Conservation (phyloP, 2,329 filamentous ascomycete species). For the Neospermospora avenae region DNA sequence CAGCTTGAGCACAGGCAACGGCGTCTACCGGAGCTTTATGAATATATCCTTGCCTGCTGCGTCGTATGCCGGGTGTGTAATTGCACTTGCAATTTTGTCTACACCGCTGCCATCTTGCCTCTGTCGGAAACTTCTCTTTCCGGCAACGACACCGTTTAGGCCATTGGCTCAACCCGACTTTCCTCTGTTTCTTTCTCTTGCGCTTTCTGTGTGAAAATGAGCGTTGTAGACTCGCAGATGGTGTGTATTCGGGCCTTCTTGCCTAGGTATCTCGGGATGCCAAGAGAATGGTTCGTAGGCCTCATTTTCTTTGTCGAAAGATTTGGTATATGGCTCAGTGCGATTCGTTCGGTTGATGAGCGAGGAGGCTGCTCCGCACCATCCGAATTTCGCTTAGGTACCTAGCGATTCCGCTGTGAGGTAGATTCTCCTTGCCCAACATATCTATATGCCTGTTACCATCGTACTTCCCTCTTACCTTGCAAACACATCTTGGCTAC, state of each 20-base stretch:
- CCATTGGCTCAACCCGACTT: neutral
- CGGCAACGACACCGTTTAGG: neutral
- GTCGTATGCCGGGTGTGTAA: neutral
- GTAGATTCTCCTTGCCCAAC: neutral
- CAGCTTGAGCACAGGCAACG: neutral
- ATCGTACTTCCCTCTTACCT: neutral
- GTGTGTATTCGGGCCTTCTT: neutral
- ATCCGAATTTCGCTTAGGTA: neutral
- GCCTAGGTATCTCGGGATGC: neutral
- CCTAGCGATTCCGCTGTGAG: neutral
- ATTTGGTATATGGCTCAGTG: neutral
- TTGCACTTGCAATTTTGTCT: neutral
- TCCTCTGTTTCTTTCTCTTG: neutral
- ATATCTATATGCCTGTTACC: neutral
- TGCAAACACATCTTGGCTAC: neutral
- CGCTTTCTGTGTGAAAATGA: neutral
- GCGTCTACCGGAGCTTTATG: neutral
- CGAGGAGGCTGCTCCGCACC: neutral
- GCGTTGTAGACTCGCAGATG: neutral
- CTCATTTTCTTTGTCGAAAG: neutral
- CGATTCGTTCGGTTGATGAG: neutral
- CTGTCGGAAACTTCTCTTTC: neutral
- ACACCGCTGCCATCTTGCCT: neutral
- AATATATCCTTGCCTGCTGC: slow-evolving; percentile 1
- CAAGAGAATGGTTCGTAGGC: neutral